phyloP scores from a whole-genome alignment of 352 stramenopile species.

The Pythium aristosporum region DNA sequence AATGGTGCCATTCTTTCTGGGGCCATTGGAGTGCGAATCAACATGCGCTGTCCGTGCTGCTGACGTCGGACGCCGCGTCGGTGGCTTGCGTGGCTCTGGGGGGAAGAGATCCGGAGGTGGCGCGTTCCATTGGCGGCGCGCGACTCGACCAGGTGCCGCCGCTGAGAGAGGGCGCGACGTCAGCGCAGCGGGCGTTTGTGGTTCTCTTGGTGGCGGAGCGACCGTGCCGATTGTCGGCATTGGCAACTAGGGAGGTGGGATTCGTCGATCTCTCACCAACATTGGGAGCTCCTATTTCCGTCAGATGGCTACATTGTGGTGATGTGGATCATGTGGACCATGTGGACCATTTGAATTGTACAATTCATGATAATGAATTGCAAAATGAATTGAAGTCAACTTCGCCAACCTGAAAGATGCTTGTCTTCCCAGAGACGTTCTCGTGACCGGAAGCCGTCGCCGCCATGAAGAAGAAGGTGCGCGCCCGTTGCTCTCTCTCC shows the following conservation, averaged over 20 bases:
- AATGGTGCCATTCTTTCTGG: neutral
- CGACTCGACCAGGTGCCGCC: slow-evolving; percentile 1
- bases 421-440: neutral
- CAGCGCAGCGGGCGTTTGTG: neutral
- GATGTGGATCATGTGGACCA: neutral
- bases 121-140: slow-evolving; percentile 31
- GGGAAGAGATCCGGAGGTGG: slow-evolving; percentile 26
- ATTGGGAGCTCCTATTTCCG: neutral
- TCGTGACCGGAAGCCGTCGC: neutral
- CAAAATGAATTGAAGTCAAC: slow-evolving; percentile 16
- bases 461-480: slow-evolving; percentile 35
- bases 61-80: slow-evolving; percentile 8
- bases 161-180: slow-evolving; percentile 19
- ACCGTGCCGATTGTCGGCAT: slow-evolving; percentile 15
- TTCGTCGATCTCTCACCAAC: too few relatives aligned
- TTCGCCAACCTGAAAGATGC: neutral
- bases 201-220: slow-evolving; percentile 2
- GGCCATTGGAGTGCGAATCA: neutral
- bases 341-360: slow-evolving; percentile 11
- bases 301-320: slow-evolving; percentile 1
- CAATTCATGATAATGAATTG: slow-evolving; percentile 14
- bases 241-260: neutral
- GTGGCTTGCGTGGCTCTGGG: slow-evolving; percentile 2
- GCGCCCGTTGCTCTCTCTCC: neutral
- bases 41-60: neutral